Percentiles rank a stretch among this genome's conserved stretches.
Conservation (phyloP, 2,329 filamentous ascomycete species). For the Botrytis hyacinthi region DNA sequence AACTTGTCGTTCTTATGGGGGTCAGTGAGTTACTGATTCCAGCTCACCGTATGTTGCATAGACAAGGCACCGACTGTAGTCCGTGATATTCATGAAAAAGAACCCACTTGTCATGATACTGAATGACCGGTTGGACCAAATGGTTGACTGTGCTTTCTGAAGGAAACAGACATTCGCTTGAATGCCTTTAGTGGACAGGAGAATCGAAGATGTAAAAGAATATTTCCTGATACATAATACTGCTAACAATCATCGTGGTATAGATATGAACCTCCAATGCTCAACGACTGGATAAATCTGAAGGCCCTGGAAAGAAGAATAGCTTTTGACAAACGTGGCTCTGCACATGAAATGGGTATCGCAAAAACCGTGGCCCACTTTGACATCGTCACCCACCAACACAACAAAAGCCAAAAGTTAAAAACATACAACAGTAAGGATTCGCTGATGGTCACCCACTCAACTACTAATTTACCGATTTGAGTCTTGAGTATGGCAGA, state of each 20-base stretch:
- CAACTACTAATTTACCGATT: constrained; percentile 19
- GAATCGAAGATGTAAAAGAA: not conserved
- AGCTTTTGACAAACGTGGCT: not conserved
- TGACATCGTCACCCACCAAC: constrained; percentile 7
- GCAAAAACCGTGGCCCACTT: not conserved
- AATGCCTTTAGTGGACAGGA: not conserved
- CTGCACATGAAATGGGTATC: not conserved
- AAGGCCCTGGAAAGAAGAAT: not conserved
- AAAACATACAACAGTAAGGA: constrained; percentile 18
- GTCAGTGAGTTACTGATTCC: not conserved
- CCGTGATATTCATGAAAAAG: not conserved
- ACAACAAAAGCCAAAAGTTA: not conserved
- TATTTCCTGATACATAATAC: not conserved
- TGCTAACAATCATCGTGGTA: not conserved
- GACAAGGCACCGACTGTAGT: not conserved
- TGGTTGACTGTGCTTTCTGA: not conserved
- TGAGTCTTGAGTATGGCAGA: constrained; percentile 19
- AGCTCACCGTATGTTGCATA: not conserved
- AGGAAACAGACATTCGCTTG: not conserved
- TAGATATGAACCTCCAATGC: not conserved
- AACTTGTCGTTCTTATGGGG: not conserved
- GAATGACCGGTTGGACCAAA: too few species aligned
- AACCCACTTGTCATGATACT: not conserved
- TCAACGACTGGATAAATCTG: not conserved
- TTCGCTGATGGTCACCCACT: constrained; percentile 21